Evolutionary conservation across 2,329 filamentous ascomycete genomes (phyloP).

Genomic region (Phyllosticta citriasiana): DNA sequence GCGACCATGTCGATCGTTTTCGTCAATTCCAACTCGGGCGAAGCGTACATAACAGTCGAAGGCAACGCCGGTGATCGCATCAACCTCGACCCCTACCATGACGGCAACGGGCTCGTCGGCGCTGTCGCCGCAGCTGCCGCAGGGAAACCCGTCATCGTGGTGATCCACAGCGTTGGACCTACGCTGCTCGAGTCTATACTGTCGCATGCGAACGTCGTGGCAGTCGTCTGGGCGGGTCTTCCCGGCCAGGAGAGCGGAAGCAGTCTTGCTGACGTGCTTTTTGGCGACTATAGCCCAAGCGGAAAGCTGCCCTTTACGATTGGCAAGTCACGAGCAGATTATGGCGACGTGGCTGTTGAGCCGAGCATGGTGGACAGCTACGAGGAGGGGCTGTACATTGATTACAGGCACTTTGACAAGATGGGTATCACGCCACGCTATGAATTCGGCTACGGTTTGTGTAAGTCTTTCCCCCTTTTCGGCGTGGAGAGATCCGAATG

Average conservation of each 20-base stretch:
- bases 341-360: slow-evolving; percentile 15
- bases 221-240: slow-evolving; percentile 30
- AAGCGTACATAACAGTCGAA: slow-evolving; percentile 40
- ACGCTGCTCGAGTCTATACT: slow-evolving; percentile 27
- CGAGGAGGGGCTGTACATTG: slow-evolving; percentile 35
- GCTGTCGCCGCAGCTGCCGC: slow-evolving; percentile 22
- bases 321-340: slow-evolving; percentile 24
- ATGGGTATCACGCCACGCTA: slow-evolving; percentile 31
- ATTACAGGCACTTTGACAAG: slow-evolving; percentile 36
- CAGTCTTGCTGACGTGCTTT: slow-evolving; percentile 36
- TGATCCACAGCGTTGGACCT: slow-evolving; percentile 29
- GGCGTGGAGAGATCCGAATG: too few relatives aligned
- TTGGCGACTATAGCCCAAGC: slow-evolving; percentile 49
- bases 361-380: slow-evolving; percentile 19
- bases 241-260: slow-evolving; percentile 37
- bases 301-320: slow-evolving; percentile 49
- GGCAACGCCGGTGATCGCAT: slow-evolving; percentile 38
- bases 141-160: slow-evolving; percentile 29
- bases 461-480: slow-evolving; percentile 14
- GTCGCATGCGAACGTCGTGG: slow-evolving; percentile 27
- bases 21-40: slow-evolving; percentile 39
- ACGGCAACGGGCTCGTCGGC: slow-evolving; percentile 32
- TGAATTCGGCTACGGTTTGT: slow-evolving; percentile 37
- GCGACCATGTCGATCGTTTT: slow-evolving; percentile 36
- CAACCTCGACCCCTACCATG: slow-evolving; percentile 38